Percentiles rank a stretch among this genome's conserved stretches.
phyloP scores from a whole-genome alignment of 345 rosid genomes.

The Camelina neglecta region DNA sequence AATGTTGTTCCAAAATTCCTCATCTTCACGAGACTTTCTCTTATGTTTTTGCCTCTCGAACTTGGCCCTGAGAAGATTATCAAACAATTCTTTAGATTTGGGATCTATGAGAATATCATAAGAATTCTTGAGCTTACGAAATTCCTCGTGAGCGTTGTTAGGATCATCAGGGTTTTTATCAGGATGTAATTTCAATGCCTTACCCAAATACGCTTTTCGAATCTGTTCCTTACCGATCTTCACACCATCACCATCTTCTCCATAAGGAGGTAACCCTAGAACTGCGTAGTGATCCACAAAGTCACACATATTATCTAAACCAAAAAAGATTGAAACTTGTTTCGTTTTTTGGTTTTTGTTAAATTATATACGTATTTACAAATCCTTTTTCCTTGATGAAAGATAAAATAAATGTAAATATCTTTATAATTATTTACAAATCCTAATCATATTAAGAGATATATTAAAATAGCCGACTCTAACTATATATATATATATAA shows the following conservation, averaged over 20 bases:
- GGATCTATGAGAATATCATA: slow-evolving; percentile 67
- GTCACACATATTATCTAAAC: slow-evolving; percentile 38
- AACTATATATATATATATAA: too few species aligned
- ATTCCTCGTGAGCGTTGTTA: slow-evolving; percentile 60
- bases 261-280: slow-evolving; percentile 65
- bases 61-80: slow-evolving; percentile 64
- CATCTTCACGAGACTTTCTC: background rate
- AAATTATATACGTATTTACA: too few species aligned
- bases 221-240: slow-evolving; percentile 67
- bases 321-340: background rate
- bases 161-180: slow-evolving; percentile 77
- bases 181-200: slow-evolving; percentile 73
- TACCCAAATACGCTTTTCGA: slow-evolving; percentile 63
- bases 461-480: background rate
- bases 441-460: background rate
- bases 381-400: too few species aligned
- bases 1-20: background rate
- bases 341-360: background rate
- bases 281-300: slow-evolving; percentile 66
- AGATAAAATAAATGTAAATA: too few species aligned
- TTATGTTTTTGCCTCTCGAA: slow-evolving; percentile 39
- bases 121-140: slow-evolving; percentile 66
- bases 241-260: slow-evolving; percentile 58
- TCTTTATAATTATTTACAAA: too few species aligned
- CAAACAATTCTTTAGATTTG: slow-evolving; percentile 68